phyloP scores from a whole-genome alignment of 257 asterid species.

The Ajuga chamaepitys region DNA sequence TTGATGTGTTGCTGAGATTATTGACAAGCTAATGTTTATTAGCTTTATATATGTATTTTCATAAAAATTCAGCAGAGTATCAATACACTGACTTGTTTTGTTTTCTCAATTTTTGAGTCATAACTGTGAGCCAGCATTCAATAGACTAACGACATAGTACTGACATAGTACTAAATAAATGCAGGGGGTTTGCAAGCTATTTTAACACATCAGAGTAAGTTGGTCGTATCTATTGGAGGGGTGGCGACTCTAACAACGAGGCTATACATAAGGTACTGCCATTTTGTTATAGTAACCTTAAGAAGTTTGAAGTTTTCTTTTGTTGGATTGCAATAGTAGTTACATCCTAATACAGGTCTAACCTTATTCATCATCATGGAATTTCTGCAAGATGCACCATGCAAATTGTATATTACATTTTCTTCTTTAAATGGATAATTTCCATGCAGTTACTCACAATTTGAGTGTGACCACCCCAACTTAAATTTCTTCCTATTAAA shows the following conservation, averaged over 20 bases:
- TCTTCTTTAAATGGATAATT: too few species aligned
- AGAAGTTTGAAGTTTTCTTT: too few species aligned
- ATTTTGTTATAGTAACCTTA: too few species aligned
- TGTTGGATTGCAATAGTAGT: too few species aligned
- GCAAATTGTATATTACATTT: too few species aligned
- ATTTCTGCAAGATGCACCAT: too few species aligned
- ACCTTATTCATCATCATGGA: too few species aligned
- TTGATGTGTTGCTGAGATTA: background rate
- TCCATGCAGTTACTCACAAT: too few species aligned
- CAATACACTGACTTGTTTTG: background rate
- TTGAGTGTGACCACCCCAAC: too few species aligned
- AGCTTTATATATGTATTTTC: too few species aligned
- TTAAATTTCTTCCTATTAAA: too few species aligned
- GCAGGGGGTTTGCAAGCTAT: slow-evolving; percentile 85
- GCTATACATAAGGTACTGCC: slow-evolving; percentile 72
- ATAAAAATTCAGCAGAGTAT: background rate
- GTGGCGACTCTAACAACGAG: slow-evolving; percentile 97
- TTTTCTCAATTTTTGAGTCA: background rate
- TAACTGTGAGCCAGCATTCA: background rate
- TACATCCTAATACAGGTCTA: too few species aligned
- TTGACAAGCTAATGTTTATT: background rate
- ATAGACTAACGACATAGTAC: background rate
- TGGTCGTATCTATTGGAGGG: slow-evolving; percentile 91
- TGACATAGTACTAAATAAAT: slow-evolving; percentile 13
- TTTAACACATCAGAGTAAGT: slow-evolving; percentile 82